Conservation (phyloP, 805 yeast genomes). For the Suhomyces tanzawaensis region DNA sequence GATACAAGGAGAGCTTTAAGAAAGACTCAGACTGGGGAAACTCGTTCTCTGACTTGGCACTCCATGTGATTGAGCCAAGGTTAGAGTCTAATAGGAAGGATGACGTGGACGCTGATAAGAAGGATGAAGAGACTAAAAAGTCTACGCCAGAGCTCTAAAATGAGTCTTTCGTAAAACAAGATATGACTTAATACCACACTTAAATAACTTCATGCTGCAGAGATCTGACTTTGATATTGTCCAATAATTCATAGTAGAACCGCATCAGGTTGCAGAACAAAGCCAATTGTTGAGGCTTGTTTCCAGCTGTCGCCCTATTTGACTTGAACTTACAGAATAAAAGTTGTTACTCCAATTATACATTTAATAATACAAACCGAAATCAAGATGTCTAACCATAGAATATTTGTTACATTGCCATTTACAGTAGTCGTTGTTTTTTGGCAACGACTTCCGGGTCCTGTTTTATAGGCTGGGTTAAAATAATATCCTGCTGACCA, state of each 20-base stretch:
- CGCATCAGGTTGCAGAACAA: too few relatives aligned
- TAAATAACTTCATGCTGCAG: neutral
- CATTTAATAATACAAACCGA: neutral
- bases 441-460: slow-evolving; percentile 5
- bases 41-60: slow-evolving; percentile 52
- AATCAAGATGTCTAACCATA: too few relatives aligned
- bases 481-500: neutral
- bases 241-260: too few relatives aligned
- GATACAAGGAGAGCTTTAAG: slow-evolving; percentile 15
- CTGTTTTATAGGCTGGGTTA: neutral
- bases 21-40: slow-evolving; percentile 46
- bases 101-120: neutral
- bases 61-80: slow-evolving; percentile 27
- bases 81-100: neutral
- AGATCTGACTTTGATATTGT: too few relatives aligned
- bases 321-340: too few relatives aligned
- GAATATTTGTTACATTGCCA: neutral
- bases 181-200: neutral
- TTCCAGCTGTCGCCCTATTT: too few relatives aligned
- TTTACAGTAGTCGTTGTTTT: slow-evolving; percentile 9
- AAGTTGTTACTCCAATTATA: too few relatives aligned
- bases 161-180: too few relatives aligned
- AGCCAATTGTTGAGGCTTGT: too few relatives aligned
- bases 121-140: too few relatives aligned
- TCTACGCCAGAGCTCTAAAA: too few relatives aligned